A percentile compares a stretch with the other conserved stretches of the same genome.
Conservation (phyloP, 2,329 filamentous ascomycete genomes). For the Calcarisporium arbuscula region DNA sequence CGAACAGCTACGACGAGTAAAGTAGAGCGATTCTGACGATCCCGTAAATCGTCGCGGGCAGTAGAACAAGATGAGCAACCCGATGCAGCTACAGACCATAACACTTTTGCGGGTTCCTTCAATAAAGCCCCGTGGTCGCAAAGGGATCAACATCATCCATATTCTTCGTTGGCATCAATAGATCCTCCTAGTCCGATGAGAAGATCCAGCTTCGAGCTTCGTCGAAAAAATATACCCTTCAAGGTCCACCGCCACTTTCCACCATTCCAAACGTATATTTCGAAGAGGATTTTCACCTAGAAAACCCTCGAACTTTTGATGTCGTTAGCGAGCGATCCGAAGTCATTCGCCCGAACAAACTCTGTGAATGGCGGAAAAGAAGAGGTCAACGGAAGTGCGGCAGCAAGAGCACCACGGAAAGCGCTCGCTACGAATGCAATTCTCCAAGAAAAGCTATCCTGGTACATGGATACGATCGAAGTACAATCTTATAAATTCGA, state of each 20-base stretch:
- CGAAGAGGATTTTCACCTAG: slow-evolving; percentile 88
- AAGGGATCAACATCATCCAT: slow-evolving; percentile 37
- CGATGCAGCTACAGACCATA: slow-evolving; percentile 25
- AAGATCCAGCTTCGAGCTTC: slow-evolving; percentile 40
- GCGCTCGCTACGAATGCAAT: slow-evolving; percentile 94
- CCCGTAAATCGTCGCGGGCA: slow-evolving; percentile 27
- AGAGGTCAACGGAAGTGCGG: slow-evolving; percentile 48
- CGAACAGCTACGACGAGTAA: slow-evolving; percentile 79
- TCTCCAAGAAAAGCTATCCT: slow-evolving; percentile 93
- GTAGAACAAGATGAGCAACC: slow-evolving; percentile 36
- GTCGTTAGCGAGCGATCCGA: slow-evolving; percentile 94
- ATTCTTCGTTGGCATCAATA: slow-evolving; percentile 42
- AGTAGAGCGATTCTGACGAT: slow-evolving; percentile 66
- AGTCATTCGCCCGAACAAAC: slow-evolving; percentile 66
- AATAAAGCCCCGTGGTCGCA: too few species aligned
- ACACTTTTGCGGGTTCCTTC: too few species aligned
- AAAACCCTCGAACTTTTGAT: slow-evolving; percentile 94
- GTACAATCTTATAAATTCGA: slow-evolving; percentile 94
- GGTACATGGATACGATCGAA: slow-evolving; percentile 99
- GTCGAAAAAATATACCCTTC: slow-evolving; percentile 54
- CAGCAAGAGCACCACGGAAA: slow-evolving; percentile 59
- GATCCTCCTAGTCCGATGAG: slow-evolving; percentile 37
- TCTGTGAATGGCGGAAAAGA: slow-evolving; percentile 48
- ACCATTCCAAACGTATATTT: slow-evolving; percentile 94
- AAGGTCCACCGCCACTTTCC: slow-evolving; percentile 77